A percentile compares a stretch with the other conserved stretches of the same genome.
Conservation (phyloP, 108 stramenopile genomes). For the Schizochytrium sp. region DNA sequence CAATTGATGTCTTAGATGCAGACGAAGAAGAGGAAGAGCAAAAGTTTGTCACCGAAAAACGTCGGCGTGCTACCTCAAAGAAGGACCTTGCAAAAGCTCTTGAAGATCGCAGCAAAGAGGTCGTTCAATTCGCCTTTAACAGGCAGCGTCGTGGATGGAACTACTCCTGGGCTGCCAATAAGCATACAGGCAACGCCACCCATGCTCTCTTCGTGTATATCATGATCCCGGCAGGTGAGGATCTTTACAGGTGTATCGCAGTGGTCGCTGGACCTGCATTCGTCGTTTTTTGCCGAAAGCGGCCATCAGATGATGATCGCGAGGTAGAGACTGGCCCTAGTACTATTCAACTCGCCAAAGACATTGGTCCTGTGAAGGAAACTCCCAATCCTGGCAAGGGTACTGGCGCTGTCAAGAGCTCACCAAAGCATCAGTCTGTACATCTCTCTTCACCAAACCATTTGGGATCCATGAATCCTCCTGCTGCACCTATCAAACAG, state of each 20-base stretch:
- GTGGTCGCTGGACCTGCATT: background rate
- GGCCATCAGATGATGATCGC: background rate
- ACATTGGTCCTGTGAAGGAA: background rate
- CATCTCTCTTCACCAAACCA: no score
- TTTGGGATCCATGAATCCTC: no score
- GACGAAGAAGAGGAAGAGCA: slow-evolving; percentile 8
- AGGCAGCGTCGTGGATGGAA: background rate
- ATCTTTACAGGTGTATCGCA: background rate
- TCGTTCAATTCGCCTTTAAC: slow-evolving; percentile 11
- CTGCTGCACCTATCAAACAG: no score
- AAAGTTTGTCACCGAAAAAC: background rate
- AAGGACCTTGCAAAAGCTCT: background rate
- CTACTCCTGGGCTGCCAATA: slow-evolving; percentile 29
- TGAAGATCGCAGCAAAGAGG: slow-evolving; percentile 5
- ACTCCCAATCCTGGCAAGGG: no score
- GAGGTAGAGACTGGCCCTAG: background rate
- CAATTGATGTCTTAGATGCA: background rate
- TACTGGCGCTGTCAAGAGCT: no score
- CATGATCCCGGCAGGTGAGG: slow-evolving; percentile 22
- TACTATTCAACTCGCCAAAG: background rate
- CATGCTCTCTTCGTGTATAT: slow-evolving; percentile 55
- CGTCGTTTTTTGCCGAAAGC: slow-evolving; percentile 35
- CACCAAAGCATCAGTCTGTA: no score
- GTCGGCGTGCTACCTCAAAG: background rate
- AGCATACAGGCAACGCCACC: slow-evolving; percentile 42